These are phyloP conservation scores for Porphyrellus cyaneotinctus DNA, from an alignment of 768 basidiomycete species.

Conservation along the genomic window DNA sequence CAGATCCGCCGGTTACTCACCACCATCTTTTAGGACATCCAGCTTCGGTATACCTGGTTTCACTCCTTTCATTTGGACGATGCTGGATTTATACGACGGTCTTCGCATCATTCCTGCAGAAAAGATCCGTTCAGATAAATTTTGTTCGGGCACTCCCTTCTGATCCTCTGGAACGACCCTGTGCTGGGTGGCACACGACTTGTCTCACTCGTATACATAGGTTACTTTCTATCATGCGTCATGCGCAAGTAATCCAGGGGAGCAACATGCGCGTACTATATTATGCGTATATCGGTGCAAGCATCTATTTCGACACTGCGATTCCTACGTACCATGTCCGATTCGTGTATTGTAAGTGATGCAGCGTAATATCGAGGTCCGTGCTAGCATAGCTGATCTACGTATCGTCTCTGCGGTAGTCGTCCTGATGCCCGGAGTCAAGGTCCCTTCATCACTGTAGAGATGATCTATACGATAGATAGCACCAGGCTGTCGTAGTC, in stretches of 20 bases:
- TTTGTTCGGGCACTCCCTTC: conserved; percentile 65
- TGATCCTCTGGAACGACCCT: conserved; percentile 37
- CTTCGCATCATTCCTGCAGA: conserved; percentile 78
- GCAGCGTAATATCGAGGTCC: too few species aligned
- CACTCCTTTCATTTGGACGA: background rate
- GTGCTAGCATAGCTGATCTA: too few species aligned
- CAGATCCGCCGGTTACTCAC: too few species aligned
- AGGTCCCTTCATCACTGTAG: too few species aligned
- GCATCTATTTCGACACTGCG: background rate
- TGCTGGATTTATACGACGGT: conserved; percentile 39
- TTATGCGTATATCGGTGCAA: too few species aligned
- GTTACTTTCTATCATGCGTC: background rate
- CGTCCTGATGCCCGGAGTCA: too few species aligned
- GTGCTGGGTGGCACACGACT: background rate
- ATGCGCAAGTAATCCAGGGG: background rate
- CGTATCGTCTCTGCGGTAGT: too few species aligned
- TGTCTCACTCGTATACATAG: background rate
- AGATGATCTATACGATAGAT: too few species aligned
- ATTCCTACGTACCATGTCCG: too few species aligned
- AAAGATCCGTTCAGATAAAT: conserved; percentile 83
- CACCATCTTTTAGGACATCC: too few species aligned
- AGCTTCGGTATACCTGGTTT: background rate
- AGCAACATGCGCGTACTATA: background rate
- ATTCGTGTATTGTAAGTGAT: too few species aligned
- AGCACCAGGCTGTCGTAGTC: too few species aligned